Conservation (phyloP, 306 rosid genomes). For the Castanea mollissima region DNA sequence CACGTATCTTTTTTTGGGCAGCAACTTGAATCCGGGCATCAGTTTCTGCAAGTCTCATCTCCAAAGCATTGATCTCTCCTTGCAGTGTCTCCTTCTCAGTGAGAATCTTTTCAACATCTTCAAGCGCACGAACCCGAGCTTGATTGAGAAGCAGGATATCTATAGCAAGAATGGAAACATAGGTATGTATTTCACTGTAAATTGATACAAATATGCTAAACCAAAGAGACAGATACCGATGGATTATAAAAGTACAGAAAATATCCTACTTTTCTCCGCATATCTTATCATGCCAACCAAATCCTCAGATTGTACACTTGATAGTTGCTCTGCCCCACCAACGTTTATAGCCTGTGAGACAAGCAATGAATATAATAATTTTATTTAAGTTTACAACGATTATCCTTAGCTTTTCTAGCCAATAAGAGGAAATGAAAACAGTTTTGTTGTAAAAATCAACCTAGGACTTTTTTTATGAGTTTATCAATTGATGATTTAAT, state of each 20-base stretch:
- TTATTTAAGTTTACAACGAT: neutral
- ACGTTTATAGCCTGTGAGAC: conserved; percentile 43
- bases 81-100: conserved; percentile 74
- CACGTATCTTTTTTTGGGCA: conserved; percentile 61
- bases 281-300: conserved; percentile 69
- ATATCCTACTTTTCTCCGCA: conserved; percentile 81
- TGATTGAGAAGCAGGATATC: conserved; percentile 82
- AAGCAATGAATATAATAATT: conserved; percentile 13
- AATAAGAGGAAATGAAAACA: neutral
- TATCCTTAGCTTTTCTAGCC: neutral
- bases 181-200: conserved; percentile 15
- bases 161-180: conserved; percentile 26
- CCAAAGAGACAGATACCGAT: conserved; percentile 7
- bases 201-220: conserved; percentile 6
- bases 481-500: too few species aligned
- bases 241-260: conserved; percentile 15
- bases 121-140: conserved; percentile 68
- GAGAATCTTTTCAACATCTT: conserved; percentile 74
- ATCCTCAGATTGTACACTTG: conserved; percentile 58
- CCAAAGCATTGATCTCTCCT: conserved; percentile 67
- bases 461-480: too few species aligned
- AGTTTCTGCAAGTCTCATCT: conserved; percentile 72
- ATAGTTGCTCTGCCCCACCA: conserved; percentile 41
- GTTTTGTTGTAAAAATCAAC: neutral
- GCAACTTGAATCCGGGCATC: conserved; percentile 63